Evolutionary conservation across 2,329 filamentous ascomycete genomes (phyloP), one percentile per base, ranked within the genome.

Genomic region (Bipolaris oryzae): DNA sequence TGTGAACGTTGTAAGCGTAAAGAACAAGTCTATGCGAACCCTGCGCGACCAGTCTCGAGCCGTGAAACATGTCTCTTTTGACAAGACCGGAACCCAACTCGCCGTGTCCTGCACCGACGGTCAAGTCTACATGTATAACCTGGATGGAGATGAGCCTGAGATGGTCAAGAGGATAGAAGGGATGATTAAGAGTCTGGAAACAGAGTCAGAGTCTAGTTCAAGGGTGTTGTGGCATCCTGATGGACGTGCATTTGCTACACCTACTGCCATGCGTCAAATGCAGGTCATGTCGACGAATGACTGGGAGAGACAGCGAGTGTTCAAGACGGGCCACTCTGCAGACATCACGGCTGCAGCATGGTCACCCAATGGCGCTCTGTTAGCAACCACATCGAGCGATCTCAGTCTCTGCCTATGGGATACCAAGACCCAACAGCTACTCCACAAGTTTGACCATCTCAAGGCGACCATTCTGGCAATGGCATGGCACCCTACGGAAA

Each of bases 31-130:
- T 63, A 85, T 96, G 47, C 87, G 89, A 67, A 89, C 89, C 62
- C 83, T 99, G 7, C 87, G 90, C 62, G 92, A 96, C 50, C 94
- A 97, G 73, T 83, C 84, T 41, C 91, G 90, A 68, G 87, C 92
- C n/a, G 87, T 90, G n/a, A 96, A 96, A 74, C 92, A 98, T 71
- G 83, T 98, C 35, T 86, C 91, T 13, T 96, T 96, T 76, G 92
- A 98, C 66, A 88, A 89, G 4, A 90, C 85, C 56, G 92, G 91
- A 38, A 85, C 86, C 48, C 86, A 88, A 55, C 81, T 96, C 3
- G 84, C 93, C 0, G 84, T 96, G 0, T 96, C 95, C 0, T 93
- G 92, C 74, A 91, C 90, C 0, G 92, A 99, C 71, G 95, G 95
- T 42, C 82, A 92, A 43, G 81, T 99, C 34, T 99, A 98, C 71